phyloP scores from a whole-genome alignment of 305 asterid species.

The Fraxinus nigra region DNA sequence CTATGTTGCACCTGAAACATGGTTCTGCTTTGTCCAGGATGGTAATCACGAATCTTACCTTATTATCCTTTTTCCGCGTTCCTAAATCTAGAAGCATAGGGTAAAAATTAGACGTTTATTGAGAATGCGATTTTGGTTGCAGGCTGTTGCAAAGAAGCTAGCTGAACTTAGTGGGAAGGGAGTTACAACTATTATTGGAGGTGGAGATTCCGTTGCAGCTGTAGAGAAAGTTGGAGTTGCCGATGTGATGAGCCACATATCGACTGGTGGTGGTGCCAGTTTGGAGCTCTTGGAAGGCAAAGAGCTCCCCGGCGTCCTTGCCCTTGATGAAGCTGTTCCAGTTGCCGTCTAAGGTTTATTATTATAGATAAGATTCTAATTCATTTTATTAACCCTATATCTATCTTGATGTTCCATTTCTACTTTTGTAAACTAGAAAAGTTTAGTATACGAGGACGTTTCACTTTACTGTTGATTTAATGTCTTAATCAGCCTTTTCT shows the following conservation, averaged over 20 bases:
- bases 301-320: constrained; percentile 71
- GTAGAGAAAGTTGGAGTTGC: constrained; percentile 89
- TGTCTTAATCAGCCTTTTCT: constrained; percentile 11
- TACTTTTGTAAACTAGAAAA: constrained; percentile 25
- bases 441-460: constrained; percentile 31
- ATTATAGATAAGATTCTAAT: constrained; percentile 17
- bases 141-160: constrained; percentile 73
- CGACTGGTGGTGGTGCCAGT: constrained; percentile 93
- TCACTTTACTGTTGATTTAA: constrained; percentile 11
- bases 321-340: constrained; percentile 67
- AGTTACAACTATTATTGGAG: constrained; percentile 80
- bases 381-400: constrained; percentile 27
- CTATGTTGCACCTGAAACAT: neutral
- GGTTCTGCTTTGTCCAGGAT: neutral
- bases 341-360: constrained; percentile 41
- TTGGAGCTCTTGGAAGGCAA: constrained; percentile 86
- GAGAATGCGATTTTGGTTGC: constrained; percentile 15
- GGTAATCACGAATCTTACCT: neutral
- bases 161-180: constrained; percentile 77
- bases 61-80: no score
- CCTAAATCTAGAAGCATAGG: neutral
- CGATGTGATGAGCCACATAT: constrained; percentile 77
- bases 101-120: neutral
- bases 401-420: constrained; percentile 12
- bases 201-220: constrained; percentile 86